phyloP scores from a whole-genome alignment of 306 rosid genomes.

The Lotus japonicus region DNA sequence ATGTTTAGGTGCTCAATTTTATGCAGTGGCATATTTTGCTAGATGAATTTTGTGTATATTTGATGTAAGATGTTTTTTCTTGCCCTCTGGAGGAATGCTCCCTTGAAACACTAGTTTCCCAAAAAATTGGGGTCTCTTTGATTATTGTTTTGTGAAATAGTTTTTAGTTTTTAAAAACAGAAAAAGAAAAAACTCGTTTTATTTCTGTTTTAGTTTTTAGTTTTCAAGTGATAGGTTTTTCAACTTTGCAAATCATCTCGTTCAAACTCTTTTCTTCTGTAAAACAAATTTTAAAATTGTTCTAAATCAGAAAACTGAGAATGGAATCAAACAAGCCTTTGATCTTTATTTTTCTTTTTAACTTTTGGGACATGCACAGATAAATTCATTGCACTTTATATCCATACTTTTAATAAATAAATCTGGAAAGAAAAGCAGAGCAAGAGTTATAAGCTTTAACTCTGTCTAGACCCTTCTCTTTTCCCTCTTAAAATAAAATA shows the following conservation, averaged over 20 bases:
- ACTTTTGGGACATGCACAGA: background rate
- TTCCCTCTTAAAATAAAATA: background rate
- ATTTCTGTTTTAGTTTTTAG: too few species aligned
- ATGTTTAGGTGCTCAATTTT: slow-evolving; percentile 2
- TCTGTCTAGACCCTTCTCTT: background rate
- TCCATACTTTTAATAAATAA: background rate
- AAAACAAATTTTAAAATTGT: too few species aligned
- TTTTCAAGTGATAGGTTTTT: too few species aligned
- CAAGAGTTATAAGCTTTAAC: background rate
- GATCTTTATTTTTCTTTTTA: background rate
- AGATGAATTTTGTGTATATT: background rate
- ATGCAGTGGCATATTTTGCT: background rate
- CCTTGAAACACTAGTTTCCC: background rate
- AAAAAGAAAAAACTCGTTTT: too few species aligned
- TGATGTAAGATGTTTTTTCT: background rate
- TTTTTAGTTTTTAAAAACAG: too few species aligned
- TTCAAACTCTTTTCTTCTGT: too few species aligned
- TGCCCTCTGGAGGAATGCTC: background rate
- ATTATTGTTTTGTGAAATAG: too few species aligned
- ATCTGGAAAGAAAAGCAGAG: background rate
- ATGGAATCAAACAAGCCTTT: too few species aligned
- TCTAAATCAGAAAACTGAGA: too few species aligned
- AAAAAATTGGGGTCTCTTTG: background rate
- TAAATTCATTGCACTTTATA: background rate
- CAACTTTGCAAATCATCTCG: too few species aligned